Conservation (phyloP, 345 rosid genomes). For the Moricandia moricandioides region DNA sequence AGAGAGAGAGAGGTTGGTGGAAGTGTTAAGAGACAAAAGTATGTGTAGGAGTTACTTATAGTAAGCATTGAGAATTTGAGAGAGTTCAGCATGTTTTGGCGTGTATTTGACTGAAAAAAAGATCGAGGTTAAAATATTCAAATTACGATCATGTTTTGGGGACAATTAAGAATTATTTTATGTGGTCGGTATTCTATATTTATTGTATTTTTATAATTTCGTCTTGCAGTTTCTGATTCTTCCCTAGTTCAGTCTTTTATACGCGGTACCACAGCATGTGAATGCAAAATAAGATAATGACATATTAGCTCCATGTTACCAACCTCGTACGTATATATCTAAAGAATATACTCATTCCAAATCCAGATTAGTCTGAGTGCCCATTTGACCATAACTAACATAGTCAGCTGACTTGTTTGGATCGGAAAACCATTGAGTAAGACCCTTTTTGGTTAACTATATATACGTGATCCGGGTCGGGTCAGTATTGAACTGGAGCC, state of each 20-base stretch:
- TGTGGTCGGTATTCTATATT: constrained; percentile 19
- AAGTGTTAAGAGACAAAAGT: constrained; percentile 6
- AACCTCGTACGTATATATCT: constrained; percentile 6
- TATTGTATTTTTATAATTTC: neutral
- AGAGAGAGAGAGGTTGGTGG: neutral
- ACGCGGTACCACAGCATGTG: constrained; percentile 28
- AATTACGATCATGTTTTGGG: constrained; percentile 18
- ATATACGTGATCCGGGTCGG: neutral
- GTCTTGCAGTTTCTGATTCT: neutral
- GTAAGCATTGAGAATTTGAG: neutral
- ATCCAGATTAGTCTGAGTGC: neutral
- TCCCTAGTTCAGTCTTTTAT: constrained; percentile 29
- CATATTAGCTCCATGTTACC: neutral
- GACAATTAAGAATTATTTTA: constrained; percentile 11
- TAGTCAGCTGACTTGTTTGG: neutral
- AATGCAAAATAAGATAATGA: neutral
- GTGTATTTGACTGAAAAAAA: constrained; percentile 31
- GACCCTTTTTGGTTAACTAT: neutral
- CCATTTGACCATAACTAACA: neutral
- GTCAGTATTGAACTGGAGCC: neutral
- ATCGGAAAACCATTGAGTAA: neutral
- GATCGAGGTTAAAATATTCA: constrained; percentile 14
- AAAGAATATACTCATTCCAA: neutral
- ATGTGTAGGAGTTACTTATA: constrained; percentile 14
- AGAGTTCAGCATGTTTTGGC: constrained; percentile 29